phyloP scores from a whole-genome alignment of 257 asterid genomes.

The Pogostemon cablin region DNA sequence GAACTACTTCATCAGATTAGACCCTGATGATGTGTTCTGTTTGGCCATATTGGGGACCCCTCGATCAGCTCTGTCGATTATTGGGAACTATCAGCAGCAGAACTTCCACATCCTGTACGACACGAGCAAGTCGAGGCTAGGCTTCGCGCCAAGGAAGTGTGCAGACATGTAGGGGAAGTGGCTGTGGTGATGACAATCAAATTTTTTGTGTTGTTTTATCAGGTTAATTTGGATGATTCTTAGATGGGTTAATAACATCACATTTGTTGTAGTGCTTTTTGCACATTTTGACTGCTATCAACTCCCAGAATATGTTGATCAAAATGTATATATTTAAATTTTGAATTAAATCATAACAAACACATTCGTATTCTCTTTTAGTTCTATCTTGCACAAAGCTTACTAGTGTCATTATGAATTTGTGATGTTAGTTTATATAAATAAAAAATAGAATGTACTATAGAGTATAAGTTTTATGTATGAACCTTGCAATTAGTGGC shows the following conservation, averaged over 20 bases:
- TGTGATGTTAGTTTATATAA: too few species aligned
- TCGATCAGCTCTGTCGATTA: conserved; percentile 67
- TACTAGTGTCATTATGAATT: too few species aligned
- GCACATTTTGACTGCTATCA: conserved; percentile 22
- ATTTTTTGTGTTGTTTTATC: conserved; percentile 16
- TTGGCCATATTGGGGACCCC: conserved; percentile 87
- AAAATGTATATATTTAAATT: neutral
- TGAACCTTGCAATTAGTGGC: too few species aligned
- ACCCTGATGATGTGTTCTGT: conserved; percentile 74
- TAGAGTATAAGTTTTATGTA: too few species aligned
- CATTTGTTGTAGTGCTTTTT: conserved; percentile 22
- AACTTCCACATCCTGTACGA: conserved; percentile 83
- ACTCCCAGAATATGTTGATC: neutral
- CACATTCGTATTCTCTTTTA: neutral
- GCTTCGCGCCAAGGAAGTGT: conserved; percentile 76
- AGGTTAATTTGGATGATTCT: conserved; percentile 26
- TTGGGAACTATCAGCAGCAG: conserved; percentile 95
- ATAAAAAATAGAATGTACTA: too few species aligned
- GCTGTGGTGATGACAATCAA: neutral
- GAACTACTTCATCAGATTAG: conserved; percentile 77
- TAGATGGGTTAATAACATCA: conserved; percentile 31
- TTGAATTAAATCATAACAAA: neutral
- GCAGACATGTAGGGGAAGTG: conserved; percentile 54
- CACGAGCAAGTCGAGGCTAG: conserved; percentile 72
- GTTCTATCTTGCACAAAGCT: neutral